phyloP scores from a whole-genome alignment of 1,284 basidiomycete genomes.

The Ustilago sp. region DNA sequence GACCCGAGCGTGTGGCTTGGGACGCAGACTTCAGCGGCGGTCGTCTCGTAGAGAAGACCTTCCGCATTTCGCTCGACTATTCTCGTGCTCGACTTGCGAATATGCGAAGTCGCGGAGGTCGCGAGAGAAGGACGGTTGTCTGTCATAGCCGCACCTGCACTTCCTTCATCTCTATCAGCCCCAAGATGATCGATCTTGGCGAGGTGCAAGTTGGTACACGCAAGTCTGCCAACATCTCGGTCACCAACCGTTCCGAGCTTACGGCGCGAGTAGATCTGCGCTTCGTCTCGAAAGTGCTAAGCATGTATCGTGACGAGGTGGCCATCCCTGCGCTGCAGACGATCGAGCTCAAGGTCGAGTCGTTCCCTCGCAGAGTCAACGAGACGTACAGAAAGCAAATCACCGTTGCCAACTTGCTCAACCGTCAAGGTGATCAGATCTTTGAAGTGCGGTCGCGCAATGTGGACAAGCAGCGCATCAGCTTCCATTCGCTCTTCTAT shows the following conservation, averaged over 20 bases:
- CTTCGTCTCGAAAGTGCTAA: conserved; percentile 73
- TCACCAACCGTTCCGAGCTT: conserved; percentile 71
- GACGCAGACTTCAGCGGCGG: conserved; percentile 68
- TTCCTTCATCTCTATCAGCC: conserved; percentile 71
- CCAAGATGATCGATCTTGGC: conserved; percentile 72
- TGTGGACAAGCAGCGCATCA: conserved; percentile 72
- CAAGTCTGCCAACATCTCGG: conserved; percentile 70
- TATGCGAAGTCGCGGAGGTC: conserved; percentile 61
- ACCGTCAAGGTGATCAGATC: conserved; percentile 70
- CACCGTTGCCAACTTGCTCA: conserved; percentile 70
- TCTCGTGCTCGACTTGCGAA: conserved; percentile 62
- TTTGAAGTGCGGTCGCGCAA: conserved; percentile 72
- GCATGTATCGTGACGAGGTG: conserved; percentile 72
- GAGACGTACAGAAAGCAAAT: conserved; percentile 73
- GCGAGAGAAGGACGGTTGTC: conserved; percentile 69
- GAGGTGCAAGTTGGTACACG: conserved; percentile 72
- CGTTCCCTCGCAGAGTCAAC: conserved; percentile 73
- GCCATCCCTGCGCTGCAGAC: conserved; percentile 71
- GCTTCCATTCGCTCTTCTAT: conserved; percentile 73
- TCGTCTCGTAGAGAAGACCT: conserved; percentile 69
- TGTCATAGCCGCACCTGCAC: conserved; percentile 72
- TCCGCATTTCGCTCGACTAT: conserved; percentile 72
- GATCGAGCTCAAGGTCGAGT: conserved; percentile 72
- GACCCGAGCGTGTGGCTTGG: conserved; percentile 68
- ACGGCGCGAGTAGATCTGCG: conserved; percentile 72